phyloP scores from a whole-genome alignment of 345 rosid genomes.

The Salix brachista region DNA sequence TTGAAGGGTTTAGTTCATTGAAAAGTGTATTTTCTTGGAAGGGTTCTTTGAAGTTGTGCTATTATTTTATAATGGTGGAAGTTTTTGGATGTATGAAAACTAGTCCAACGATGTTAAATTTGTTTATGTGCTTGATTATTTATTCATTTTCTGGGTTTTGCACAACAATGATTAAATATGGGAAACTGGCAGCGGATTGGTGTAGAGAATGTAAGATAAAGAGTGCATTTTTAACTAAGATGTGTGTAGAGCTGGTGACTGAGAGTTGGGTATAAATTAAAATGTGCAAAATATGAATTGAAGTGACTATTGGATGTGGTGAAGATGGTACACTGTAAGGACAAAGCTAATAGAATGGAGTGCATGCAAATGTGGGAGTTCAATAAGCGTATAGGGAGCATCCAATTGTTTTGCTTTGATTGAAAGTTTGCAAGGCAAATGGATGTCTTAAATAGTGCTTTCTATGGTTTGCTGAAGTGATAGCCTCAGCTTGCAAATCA shows the following conservation, averaged over 20 bases:
- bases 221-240: no score
- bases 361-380: not conserved
- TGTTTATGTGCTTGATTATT: no score
- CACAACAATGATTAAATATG: not conserved
- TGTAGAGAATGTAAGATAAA: not conserved
- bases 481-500: not conserved
- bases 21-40: no score
- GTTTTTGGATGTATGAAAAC: no score
- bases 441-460: not conserved
- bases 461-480: not conserved
- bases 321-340: not conserved
- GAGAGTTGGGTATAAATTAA: no score
- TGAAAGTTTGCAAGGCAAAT: not conserved
- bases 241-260: no score
- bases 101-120: no score
- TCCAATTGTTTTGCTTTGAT: not conserved
- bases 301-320: not conserved
- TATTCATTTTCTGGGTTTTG: no score
- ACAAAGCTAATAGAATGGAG: not conserved
- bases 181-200: not conserved
- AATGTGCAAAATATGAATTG: not conserved
- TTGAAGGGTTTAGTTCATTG: no score
- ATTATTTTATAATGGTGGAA: no score
- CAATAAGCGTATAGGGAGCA: not conserved
- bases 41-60: no score